A percentile compares a stretch with the other conserved stretches of the same genome.
Conservation (phyloP, 2,329 filamentous ascomycete genomes). For the Pseudogymnoascus sp. region DNA sequence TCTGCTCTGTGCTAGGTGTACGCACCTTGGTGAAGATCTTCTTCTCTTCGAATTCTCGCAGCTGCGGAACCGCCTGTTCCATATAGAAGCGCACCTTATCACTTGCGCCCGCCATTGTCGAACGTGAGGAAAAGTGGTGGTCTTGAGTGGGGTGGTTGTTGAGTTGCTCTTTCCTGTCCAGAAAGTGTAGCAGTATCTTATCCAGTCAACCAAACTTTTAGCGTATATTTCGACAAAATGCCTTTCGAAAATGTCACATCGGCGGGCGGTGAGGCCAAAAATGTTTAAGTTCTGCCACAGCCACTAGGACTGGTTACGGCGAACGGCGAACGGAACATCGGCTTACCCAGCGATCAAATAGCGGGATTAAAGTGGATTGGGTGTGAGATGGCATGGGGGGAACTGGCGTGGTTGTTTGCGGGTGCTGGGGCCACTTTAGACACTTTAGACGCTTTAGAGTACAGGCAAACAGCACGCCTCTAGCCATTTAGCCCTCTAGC, state of each 20-base stretch:
- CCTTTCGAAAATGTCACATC: neutral
- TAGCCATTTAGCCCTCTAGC: no score
- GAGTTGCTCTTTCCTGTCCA: neutral
- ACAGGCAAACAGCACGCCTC: no score
- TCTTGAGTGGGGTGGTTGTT: constrained; percentile 9
- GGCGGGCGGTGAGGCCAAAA: constrained; percentile 14
- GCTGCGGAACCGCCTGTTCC: constrained; percentile 83
- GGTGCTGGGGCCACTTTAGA: neutral
- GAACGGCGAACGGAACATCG: neutral
- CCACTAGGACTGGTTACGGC: constrained; percentile 2
- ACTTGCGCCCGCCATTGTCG: constrained; percentile 67
- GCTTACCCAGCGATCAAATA: neutral
- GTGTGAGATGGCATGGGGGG: neutral
- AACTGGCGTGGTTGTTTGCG: neutral
- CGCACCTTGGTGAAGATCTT: constrained; percentile 75
- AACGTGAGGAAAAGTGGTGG: neutral
- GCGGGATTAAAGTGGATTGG: neutral
- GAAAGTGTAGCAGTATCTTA: constrained; percentile 11
- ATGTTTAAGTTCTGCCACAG: constrained; percentile 16
- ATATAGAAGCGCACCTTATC: constrained; percentile 95
- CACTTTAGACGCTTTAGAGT: neutral
- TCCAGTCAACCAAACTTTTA: neutral
- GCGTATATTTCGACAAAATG: neutral
- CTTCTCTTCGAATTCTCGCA: constrained; percentile 87
- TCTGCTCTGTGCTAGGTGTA: constrained; percentile 4